Conservation (phyloP, 805 yeast species). For the Wickerhamomyces pijperi region DNA sequence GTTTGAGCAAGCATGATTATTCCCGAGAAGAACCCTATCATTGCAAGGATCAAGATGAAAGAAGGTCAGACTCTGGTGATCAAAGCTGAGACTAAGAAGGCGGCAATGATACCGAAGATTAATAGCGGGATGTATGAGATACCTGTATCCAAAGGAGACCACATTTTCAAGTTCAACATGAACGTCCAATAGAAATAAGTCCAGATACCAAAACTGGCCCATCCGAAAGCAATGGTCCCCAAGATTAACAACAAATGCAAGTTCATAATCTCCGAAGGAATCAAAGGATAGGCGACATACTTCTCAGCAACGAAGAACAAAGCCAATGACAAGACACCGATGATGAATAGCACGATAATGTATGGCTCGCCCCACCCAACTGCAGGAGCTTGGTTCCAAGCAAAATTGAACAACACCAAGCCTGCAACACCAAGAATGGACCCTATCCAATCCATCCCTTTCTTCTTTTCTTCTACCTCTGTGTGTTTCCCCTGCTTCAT, state of each 20-base stretch:
- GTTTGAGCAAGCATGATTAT: constrained; percentile 38
- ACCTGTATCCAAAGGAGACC: constrained; percentile 34
- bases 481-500: not conserved
- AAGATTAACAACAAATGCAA: constrained; percentile 37
- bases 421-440: constrained; percentile 46
- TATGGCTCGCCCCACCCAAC: constrained; percentile 58
- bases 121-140: constrained; percentile 34
- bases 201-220: constrained; percentile 75
- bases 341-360: constrained; percentile 41
- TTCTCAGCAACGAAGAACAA: constrained; percentile 40
- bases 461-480: not conserved
- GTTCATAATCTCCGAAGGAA: constrained; percentile 40
- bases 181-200: constrained; percentile 51
- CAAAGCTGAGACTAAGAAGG: constrained; percentile 37
- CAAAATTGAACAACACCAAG: constrained; percentile 51
- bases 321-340: constrained; percentile 33
- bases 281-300: constrained; percentile 34
- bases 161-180: constrained; percentile 36
- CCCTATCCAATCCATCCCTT: constrained; percentile 41
- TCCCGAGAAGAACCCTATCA: constrained; percentile 45
- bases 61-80: constrained; percentile 39
- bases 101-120: constrained; percentile 45
- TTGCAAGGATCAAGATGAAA: constrained; percentile 36
- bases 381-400: constrained; percentile 67
- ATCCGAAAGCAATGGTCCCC: constrained; percentile 44